Evolutionary conservation across 2,329 filamentous ascomycete species (phyloP), one percentile per base, ranked within the genome.

Genomic region (Aureobasidium vineae): DNA sequence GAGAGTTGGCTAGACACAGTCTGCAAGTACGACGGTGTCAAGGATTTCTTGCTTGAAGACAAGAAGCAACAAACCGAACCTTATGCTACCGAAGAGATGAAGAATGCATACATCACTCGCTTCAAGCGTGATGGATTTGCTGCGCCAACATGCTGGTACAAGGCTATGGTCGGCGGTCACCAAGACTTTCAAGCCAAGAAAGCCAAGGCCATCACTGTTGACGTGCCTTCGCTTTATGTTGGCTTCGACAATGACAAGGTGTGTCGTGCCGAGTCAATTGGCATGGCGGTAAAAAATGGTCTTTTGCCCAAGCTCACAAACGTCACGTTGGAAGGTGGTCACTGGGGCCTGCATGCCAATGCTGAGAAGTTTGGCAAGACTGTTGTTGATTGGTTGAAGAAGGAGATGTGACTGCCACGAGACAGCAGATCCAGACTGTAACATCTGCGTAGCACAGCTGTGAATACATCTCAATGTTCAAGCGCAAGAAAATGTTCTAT

Each of bases 141-240:
- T 31, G 73, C 71, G 1, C 75, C 78, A 5, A 70, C 78, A 65
- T 74, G 75, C 67, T 80, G 76, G 71, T 81, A 80, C 67, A 71
- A 73, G 53, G 72, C 74, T 65, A 70, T 69, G 49, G 57, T 53
- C 10, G 33, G 53, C 65, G 69, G 75, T 38, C 41, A 72, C 31
- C 74, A 79, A 53, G 67, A 72, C 31, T 69, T 73, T 36, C 68
- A 69, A 28, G 75, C 75, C 19, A 72, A 70, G 31, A 70, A 71
- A 28, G 76, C 78, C 19, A 73, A 72, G 26, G 49, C 47, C 13
- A 56, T 21, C 28, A 50, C 63, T 13, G 63, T 65, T 6, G 56
- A 66, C 3, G 76, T 79, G 36, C 79, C 79, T 0, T 63, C 74
- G 53, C 68, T 80, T 43, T 79, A 74, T 47, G 72, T 80, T 60